Percentiles rank a stretch among this genome's conserved stretches.
Conservation (phyloP, 2,329 filamentous ascomycete species). For the Ophiostoma tasmaniense region DNA sequence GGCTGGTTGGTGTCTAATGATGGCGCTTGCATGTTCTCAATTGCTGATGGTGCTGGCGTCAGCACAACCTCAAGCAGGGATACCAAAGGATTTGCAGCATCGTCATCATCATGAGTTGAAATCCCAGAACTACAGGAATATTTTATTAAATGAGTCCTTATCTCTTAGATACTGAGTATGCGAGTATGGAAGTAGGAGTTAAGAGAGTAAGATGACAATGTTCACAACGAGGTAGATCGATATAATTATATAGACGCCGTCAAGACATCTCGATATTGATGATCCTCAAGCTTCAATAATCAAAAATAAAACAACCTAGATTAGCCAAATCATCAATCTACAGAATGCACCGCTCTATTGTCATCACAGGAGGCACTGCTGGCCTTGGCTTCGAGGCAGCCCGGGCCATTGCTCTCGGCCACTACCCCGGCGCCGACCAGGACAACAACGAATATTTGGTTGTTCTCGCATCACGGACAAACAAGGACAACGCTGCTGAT, state of each 20-base stretch:
- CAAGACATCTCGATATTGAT: no score
- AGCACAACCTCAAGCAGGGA: neutral
- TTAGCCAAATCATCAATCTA: neutral
- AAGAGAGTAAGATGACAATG: neutral
- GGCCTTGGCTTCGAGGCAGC: slow-evolving; percentile 14
- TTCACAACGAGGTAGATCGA: neutral
- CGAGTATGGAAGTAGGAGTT: neutral
- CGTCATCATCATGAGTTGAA: no score
- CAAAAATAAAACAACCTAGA: neutral
- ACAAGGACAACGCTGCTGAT: slow-evolving; percentile 9
- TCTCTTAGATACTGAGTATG: no score
- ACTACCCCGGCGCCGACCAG: slow-evolving; percentile 8
- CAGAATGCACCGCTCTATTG: slow-evolving; percentile 11
- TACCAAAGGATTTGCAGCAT: neutral
- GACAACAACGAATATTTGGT: slow-evolving; percentile 7
- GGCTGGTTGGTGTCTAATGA: no score
- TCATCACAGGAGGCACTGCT: slow-evolving; percentile 16
- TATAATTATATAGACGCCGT: neutral
- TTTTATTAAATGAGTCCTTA: no score
- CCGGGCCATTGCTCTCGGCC: slow-evolving; percentile 9
- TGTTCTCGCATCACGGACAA: slow-evolving; percentile 4
- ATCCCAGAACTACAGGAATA: no score
- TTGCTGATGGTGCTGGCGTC: neutral
- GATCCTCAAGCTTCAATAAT: neutral
- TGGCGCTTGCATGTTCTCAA: neutral